Evolutionary conservation across 176 grass and related monocot genomes (phyloP).

Genomic region (Cymbopogon citratus): DNA sequence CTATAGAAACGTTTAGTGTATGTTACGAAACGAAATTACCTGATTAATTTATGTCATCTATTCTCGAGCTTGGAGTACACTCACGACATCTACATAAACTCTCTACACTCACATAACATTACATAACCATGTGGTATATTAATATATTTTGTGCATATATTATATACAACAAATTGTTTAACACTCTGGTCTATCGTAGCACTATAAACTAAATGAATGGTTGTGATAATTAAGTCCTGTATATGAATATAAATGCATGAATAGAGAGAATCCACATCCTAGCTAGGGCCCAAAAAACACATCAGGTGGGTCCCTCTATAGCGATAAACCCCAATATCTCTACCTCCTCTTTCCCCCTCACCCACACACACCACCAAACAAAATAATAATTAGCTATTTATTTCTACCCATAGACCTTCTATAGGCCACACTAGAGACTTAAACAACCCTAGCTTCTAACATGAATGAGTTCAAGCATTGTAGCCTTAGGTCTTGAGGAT

Average conservation of each 20-base stretch:
- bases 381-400: neutral
- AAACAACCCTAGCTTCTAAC: neutral
- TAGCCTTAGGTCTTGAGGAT: neutral
- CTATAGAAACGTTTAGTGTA: neutral
- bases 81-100: neutral
- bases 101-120: neutral
- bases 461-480: neutral
- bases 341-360: neutral
- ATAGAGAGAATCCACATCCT: neutral
- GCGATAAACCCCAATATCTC: neutral
- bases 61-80: neutral
- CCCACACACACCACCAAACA: neutral
- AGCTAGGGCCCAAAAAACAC: neutral
- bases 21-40: neutral
- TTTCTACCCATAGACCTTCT: neutral
- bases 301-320: neutral
- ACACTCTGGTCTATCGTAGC: neutral
- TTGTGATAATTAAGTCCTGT: neutral
- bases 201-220: neutral
- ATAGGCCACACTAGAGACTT: neutral
- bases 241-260: neutral
- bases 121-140: neutral
- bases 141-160: neutral
- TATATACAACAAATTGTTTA: neutral
- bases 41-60: neutral